phyloP scores from a whole-genome alignment of 306 rosid genomes.

The Fragaria nilgerrensis region DNA sequence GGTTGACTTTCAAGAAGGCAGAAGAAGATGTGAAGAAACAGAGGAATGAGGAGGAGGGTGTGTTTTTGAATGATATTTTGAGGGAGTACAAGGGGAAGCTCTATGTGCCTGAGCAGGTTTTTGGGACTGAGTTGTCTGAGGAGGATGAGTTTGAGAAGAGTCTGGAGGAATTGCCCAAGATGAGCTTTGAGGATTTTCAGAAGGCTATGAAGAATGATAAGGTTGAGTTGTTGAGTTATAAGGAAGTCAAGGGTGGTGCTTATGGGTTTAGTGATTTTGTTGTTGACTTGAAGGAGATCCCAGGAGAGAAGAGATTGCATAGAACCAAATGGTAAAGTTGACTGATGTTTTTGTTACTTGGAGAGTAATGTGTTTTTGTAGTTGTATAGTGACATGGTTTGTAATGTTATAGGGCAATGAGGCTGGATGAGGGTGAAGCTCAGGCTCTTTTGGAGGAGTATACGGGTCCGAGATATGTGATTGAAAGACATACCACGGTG shows the following conservation, averaged over 20 bases:
- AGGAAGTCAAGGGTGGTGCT: slow-evolving; percentile 39
- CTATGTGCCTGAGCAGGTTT: slow-evolving; percentile 91
- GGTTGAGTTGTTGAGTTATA: slow-evolving; percentile 62
- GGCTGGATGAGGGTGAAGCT: slow-evolving; percentile 52
- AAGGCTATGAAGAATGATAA: slow-evolving; percentile 64
- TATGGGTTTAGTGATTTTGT: slow-evolving; percentile 47
- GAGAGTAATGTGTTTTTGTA: background rate
- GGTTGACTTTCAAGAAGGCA: slow-evolving; percentile 36
- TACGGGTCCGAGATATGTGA: slow-evolving; percentile 73
- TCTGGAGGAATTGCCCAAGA: slow-evolving; percentile 55
- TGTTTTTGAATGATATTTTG: slow-evolving; percentile 72
- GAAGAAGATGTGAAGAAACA: slow-evolving; percentile 27
- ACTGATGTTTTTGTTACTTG: slow-evolving; percentile 17
- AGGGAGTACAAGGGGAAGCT: slow-evolving; percentile 90
- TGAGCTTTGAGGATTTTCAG: slow-evolving; percentile 67
- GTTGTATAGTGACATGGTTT: slow-evolving; percentile 14
- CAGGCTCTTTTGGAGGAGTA: slow-evolving; percentile 64
- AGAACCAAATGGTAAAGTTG: slow-evolving; percentile 73
- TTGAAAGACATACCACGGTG: slow-evolving; percentile 69
- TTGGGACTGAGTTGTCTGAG: slow-evolving; percentile 56
- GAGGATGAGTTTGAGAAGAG: slow-evolving; percentile 65
- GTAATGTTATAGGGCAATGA: slow-evolving; percentile 56
- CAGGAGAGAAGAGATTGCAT: slow-evolving; percentile 86
- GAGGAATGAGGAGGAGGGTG: slow-evolving; percentile 48
- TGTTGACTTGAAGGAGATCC: slow-evolving; percentile 80